Percentiles rank a stretch among this genome's conserved stretches.
Evolutionary conservation across 73 alveolate species (phyloP).

Genomic region (Paraurostyla sp.): DNA sequence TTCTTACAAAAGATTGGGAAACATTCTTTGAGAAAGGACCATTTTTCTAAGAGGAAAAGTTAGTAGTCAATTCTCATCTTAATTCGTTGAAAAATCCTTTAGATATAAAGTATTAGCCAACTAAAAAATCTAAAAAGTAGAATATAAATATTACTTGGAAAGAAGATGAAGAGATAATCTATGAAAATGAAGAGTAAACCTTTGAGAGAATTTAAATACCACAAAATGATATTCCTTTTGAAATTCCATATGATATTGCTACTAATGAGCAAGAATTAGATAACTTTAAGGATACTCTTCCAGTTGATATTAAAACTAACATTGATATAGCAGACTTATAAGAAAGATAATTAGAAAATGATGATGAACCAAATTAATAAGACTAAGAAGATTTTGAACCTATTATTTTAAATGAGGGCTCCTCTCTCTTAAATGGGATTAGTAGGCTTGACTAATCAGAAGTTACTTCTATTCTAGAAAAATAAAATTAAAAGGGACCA

Average conservation of each 20-base stretch:
- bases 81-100: not conserved
- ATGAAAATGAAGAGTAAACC: too few species aligned
- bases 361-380: not conserved
- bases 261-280: not conserved
- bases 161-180: not conserved
- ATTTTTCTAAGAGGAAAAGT: conserved; percentile 4
- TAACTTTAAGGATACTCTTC: not conserved
- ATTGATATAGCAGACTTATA: not conserved
- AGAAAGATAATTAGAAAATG: not conserved
- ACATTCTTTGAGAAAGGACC: not conserved
- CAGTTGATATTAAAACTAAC: not conserved
- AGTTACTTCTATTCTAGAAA: not conserved
- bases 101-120: not conserved
- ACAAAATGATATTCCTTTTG: too few species aligned
- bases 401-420: not conserved
- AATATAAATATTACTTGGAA: not conserved
- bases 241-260: not conserved
- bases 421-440: not conserved
- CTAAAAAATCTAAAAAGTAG: not conserved
- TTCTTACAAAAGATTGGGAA: conserved; percentile 54
- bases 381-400: not conserved
- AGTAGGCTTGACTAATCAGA: too few species aligned
- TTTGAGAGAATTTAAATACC: too few species aligned
- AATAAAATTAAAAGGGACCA: not conserved
- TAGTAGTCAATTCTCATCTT: not conserved